Base-by-base conservation (phyloP, 768 basidiomycete genomes). In the Suillus discolor region DNA sequence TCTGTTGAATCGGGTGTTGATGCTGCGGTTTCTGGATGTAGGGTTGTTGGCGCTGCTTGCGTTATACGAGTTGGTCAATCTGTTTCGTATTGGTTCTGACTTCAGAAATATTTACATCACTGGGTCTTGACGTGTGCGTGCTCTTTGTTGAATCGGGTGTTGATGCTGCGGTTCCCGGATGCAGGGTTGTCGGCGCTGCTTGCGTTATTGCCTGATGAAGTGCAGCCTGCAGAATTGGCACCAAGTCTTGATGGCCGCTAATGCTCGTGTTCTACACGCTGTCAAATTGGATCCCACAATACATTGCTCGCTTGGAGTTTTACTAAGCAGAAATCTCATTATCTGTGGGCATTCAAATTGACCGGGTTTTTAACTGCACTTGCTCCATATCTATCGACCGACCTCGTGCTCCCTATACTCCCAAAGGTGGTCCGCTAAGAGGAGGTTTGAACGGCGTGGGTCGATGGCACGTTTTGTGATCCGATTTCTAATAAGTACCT, bases 111-210 rank as follows among this genome's bases (percentile, higher is more conserved):
- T 41, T 39, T 23, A 9, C 36, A 57, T 57, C 15, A 41, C 23
- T 25, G 15, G 8, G 39, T 59, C 23, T 59, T 38, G 38, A 34
- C 28, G 25, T 3, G 59, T 60, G 59, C 59, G 59, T 60, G 41
- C 11, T 60, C 39, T 60, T 25, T 42, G 28, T 60, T 42, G 59
- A 42, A 42, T 42, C 25, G 25, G 39, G 11, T 60, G 12, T 60
- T 60, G 41, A 60, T 28, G 25, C 12, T 20, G 54, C 54, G 59
- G 25, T 59, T 41, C n/a, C n/a, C 12, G 57, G 38, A 41, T 59
- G 38, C 11, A 59, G 57, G 38, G 15, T 59, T 18, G 23, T 25
- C 7, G 23, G 38, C 8, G 25, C 57, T 11, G 39, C 57, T 25
- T 59, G 57, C 16, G 23, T 38, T 41, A 25, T 39, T 59, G 23